Evolutionary conservation across 2,329 filamentous ascomycete species (phyloP).

Genomic region (Ascochyta lentis): DNA sequence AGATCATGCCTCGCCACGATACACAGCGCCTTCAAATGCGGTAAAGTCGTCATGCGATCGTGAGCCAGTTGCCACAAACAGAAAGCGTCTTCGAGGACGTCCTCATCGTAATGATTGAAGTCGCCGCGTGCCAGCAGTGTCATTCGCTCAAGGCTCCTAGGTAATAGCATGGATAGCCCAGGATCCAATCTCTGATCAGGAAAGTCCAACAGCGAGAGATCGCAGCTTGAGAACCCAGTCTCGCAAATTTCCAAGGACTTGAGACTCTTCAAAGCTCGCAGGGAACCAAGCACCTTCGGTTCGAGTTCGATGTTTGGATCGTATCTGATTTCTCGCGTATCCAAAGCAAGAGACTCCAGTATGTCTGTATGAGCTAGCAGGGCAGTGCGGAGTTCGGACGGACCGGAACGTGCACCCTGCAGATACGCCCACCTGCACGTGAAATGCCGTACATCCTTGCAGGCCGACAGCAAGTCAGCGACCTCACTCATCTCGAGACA

Average conservation of each 20-base stretch:
- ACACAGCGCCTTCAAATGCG: constrained; percentile 6
- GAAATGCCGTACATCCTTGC: constrained; percentile 28
- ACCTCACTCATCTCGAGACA: constrained; percentile 19
- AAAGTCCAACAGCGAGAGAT: neutral
- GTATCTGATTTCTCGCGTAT: constrained; percentile 19
- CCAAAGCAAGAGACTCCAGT: constrained; percentile 25
- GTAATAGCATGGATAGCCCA: constrained; percentile 20
- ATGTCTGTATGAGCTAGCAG: constrained; percentile 22
- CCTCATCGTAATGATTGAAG: neutral
- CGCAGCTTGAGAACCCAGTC: constrained; percentile 9
- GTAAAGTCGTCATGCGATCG: constrained; percentile 12
- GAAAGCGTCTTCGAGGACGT: constrained; percentile 1
- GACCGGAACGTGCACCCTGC: neutral
- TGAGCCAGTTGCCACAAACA: constrained; percentile 11
- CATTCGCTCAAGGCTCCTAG: constrained; percentile 15
- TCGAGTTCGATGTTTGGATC: neutral
- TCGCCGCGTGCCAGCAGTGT: constrained; percentile 6
- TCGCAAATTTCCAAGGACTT: constrained; percentile 22
- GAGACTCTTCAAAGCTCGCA: constrained; percentile 18
- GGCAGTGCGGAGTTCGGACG: constrained; percentile 16
- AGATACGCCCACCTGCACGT: constrained; percentile 29
- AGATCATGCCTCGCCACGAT: neutral
- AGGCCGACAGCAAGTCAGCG: constrained; percentile 13
- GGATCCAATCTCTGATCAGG: neutral
- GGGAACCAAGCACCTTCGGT: constrained; percentile 13